These are phyloP conservation scores for Emmonsiellopsis sp. DNA, from an alignment of 2,329 filamentous ascomycete genomes.

Conservation along the genomic window DNA sequence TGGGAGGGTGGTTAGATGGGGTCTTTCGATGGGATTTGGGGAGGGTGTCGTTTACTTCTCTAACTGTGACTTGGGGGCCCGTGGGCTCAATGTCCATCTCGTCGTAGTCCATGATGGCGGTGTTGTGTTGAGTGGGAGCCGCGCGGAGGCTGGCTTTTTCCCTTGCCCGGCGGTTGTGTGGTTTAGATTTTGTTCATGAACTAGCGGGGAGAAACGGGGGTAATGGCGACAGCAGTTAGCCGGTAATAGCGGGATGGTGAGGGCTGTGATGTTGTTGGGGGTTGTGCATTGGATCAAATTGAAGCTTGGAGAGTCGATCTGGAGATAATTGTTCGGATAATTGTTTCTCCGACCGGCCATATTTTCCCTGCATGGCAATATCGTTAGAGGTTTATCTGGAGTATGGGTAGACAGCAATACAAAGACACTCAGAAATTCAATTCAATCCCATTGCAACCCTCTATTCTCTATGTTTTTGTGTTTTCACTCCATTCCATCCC, in stretches of 20 bases:
- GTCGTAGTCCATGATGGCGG: constrained; percentile 30
- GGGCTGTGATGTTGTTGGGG: background rate
- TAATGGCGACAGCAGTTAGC: background rate
- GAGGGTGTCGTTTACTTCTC: constrained; percentile 26
- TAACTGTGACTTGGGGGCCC: constrained; percentile 39
- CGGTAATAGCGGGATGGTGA: too few relatives aligned
- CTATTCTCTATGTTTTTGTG: too few relatives aligned
- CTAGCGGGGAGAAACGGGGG: too few relatives aligned
- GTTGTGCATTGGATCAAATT: background rate
- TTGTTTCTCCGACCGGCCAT: background rate
- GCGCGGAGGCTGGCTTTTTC: background rate
- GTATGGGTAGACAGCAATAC: too few relatives aligned
- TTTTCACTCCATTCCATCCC: too few relatives aligned
- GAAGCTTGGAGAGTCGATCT: background rate
- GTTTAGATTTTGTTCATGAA: background rate
- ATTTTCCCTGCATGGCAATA: too few relatives aligned
- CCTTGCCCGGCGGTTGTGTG: background rate
- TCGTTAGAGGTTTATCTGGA: too few relatives aligned
- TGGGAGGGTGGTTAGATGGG: constrained; percentile 3
- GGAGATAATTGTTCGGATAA: background rate
- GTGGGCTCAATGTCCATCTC: constrained; percentile 38
- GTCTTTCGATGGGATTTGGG: background rate
- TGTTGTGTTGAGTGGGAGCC: background rate
- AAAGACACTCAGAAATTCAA: too few relatives aligned
- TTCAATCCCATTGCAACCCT: too few relatives aligned